Evolutionary conservation across 2,329 filamentous ascomycete species (phyloP), one percentile per base, ranked within the genome.

Genomic region (Talaromyces amestolkiae): DNA sequence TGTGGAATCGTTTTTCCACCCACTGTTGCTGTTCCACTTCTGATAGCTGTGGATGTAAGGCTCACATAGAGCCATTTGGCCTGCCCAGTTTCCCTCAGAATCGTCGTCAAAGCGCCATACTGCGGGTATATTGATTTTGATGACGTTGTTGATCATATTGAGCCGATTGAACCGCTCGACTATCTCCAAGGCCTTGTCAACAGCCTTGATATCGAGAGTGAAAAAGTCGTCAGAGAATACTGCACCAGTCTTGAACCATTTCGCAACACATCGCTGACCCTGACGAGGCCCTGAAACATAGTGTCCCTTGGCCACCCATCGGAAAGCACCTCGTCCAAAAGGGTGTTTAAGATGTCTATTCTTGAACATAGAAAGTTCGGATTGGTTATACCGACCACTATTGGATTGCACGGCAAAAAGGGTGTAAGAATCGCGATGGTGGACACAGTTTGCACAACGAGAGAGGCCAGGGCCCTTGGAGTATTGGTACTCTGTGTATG

Each of bases 1-100:
- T 4, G 17, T 39, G 13, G 27, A 19, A 51, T 53, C 31, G 31
- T 62, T 24, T 10, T 62, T 53, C 45, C 60, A 62, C 39, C 60
- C 45, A 19, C 31, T 62, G 37, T 62, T 62, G n/a, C 60, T 62
- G n/a, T 62, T 62, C 15, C 19, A 62, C n/a, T 62, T 62, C 31
- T 53, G 60, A 35, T 62, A 62, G 17, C 39, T 62, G 9, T 43
- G 15, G n/a, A 62, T 62, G 7, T 51, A 62, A 22, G 60, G 45
- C 15, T 62, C 60, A 45, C 31, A 37, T 17, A 62, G 43, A 37
- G 15, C 31, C 22, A 39, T 24, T n/a, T 53, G 45, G 6, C 60
- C 60, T 24, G 60, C 33, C 45, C 60, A 62, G 22, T 45, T 24
- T 31, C 22, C 24, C 17, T 39, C 22, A 11, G 8, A 51, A 19